Evolutionary conservation across 805 yeast genomes (phyloP), one percentile per base, ranked within the genome.

Genomic region (Lipomyces sp.): DNA sequence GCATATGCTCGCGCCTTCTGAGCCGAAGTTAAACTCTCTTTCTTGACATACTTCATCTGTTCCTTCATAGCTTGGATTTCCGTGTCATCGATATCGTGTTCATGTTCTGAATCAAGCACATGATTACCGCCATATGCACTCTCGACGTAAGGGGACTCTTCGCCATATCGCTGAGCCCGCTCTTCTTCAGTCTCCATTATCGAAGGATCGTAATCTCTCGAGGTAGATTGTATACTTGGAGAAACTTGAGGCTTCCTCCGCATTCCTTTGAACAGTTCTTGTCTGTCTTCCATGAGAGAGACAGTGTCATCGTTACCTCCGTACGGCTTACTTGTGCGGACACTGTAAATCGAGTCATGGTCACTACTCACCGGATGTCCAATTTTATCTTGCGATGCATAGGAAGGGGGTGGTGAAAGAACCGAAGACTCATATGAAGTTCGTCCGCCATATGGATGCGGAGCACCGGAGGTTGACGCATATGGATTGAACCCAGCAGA

Each of bases 61-160:
- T 89, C 89, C 76, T 90, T 92, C 70, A 94, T 86, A 56, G 86
- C 90, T 75, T 91, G 96, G 18, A 94, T 90, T 71, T 91, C 98
- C 76, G 90, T 96, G 70, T 93, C 97, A 69, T 92, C 93, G 34
- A 70, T 71, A 35, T 64, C 71, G n/a, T 45, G 53, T 10, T 32
- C 53, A 3, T 64, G 69, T 10, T 60, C 39, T 6, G 62, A 37
- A 33, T 62, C 65, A 45, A 39, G 51, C 24, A 42, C 50, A 11
- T 57, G 64, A n/a, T 56, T 4, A 3, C 63, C 57, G 24, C 64
- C 62, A 51, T 55, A 54, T 6, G 60, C 45, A 15, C 53, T 18
- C 8, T 35, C 57, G 33, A 55, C 63, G 53, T 63, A 58, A 13
- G 53, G 11, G 5, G 37, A 34, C 34, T 15, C 51, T n/a, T 29